Evolutionary conservation across 495 filamentous ascomycete species (phyloP).

Genomic region (Penicillium arizonense): DNA sequence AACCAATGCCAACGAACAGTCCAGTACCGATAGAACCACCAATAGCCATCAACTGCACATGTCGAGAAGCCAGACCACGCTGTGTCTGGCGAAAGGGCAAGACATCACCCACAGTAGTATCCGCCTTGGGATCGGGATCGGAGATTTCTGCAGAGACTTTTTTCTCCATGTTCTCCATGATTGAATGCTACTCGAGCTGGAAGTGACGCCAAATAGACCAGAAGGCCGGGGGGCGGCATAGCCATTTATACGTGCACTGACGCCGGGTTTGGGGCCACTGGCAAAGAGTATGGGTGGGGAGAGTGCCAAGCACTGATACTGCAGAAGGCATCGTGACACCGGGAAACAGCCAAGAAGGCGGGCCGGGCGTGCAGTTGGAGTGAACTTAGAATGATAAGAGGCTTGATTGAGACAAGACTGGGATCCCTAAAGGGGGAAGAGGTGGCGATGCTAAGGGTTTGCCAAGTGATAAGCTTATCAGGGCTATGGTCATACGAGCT

Average conservation of each 20-base stretch:
- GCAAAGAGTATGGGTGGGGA: slow-evolving; percentile 8
- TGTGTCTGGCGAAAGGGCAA: slow-evolving; percentile 36
- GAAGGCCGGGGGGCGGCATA: slow-evolving; percentile 11
- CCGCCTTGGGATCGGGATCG: slow-evolving; percentile 12
- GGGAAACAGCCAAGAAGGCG: background rate
- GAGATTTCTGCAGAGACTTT: slow-evolving; percentile 15
- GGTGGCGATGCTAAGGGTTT: slow-evolving; percentile 26
- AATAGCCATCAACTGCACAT: slow-evolving; percentile 69
- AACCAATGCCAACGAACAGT: slow-evolving; percentile 71
- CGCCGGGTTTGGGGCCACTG: slow-evolving; percentile 3
- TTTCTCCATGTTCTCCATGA: slow-evolving; percentile 25
- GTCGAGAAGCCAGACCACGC: slow-evolving; percentile 60
- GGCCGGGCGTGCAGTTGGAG: slow-evolving; percentile 5
- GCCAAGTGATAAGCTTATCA: slow-evolving; percentile 35
- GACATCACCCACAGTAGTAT: slow-evolving; percentile 18
- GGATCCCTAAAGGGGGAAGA: slow-evolving; percentile 27
- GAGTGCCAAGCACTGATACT: slow-evolving; percentile 9
- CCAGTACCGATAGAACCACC: slow-evolving; percentile 77
- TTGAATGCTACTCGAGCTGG: slow-evolving; percentile 2
- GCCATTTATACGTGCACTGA: slow-evolving; percentile 15
- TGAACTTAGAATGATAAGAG: slow-evolving; percentile 16
- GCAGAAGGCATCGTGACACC: background rate
- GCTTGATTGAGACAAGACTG: slow-evolving; percentile 2
- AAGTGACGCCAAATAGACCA: background rate
- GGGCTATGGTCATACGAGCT: background rate